phyloP scores from a whole-genome alignment of 345 rosid species.

The Boechera divaricarpa region DNA sequence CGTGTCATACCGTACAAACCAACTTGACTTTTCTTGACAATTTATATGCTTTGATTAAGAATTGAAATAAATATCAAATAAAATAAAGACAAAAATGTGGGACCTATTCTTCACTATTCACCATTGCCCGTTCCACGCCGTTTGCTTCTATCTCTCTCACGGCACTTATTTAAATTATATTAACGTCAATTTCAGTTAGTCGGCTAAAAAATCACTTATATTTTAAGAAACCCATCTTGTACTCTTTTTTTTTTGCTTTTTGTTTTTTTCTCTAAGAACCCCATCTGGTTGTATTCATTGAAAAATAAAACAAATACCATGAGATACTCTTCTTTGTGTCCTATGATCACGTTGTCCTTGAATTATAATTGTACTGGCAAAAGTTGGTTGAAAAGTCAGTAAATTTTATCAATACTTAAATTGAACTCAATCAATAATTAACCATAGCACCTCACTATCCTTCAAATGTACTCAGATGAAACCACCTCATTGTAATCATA shows the following conservation, averaged over 20 bases:
- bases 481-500: too few species aligned
- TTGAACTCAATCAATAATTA: neutral
- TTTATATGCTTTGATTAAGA: neutral
- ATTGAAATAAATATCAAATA: neutral
- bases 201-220: neutral
- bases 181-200: neutral
- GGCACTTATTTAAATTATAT: neutral
- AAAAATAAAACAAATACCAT: neutral
- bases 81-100: neutral
- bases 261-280: neutral
- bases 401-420: neutral
- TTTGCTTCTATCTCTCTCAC: neutral
- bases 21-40: conserved; percentile 40
- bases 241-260: neutral
- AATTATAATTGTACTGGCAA: neutral
- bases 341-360: neutral
- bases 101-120: conserved; percentile 24
- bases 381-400: neutral
- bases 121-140: conserved; percentile 31
- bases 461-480: too few species aligned
- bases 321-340: neutral
- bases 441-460: too few species aligned
- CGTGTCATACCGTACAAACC: conserved; percentile 49
- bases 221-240: neutral
- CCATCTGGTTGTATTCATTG: neutral